Evolutionary conservation across 495 filamentous ascomycete species (phyloP).

Genomic region (Neurospora sp.): DNA sequence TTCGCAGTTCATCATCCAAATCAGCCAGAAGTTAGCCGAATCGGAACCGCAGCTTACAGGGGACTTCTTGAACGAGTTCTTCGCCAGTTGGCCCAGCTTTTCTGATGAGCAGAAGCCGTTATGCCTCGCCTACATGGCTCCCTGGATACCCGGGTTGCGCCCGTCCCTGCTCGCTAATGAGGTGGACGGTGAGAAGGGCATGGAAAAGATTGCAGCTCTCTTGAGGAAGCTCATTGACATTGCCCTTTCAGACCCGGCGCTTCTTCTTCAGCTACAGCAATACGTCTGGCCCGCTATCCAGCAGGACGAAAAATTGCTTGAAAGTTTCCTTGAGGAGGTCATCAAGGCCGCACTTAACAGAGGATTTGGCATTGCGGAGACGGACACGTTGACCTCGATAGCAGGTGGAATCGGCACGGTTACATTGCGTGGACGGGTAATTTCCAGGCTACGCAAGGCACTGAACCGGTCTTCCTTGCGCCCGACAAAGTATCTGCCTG

Average conservation of each 20-base stretch:
- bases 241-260: constrained; percentile 42
- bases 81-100: constrained; percentile 58
- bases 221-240: constrained; percentile 56
- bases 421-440: constrained; percentile 50
- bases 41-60: constrained; percentile 55
- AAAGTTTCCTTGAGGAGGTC: constrained; percentile 55
- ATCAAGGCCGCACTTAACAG: constrained; percentile 47
- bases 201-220: constrained; percentile 49
- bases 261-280: constrained; percentile 49
- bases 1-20: constrained; percentile 52
- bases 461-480: constrained; percentile 53
- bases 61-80: constrained; percentile 59
- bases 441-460: constrained; percentile 51
- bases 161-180: constrained; percentile 47
- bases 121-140: constrained; percentile 56
- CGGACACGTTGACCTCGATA: constrained; percentile 50
- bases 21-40: constrained; percentile 49
- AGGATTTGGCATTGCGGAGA: constrained; percentile 46
- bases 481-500: constrained; percentile 48
- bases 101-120: constrained; percentile 51
- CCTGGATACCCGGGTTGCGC: constrained; percentile 50
- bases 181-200: constrained; percentile 48
- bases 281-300: constrained; percentile 52
- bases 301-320: constrained; percentile 49
- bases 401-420: constrained; percentile 50